Evolutionary conservation across 495 filamentous ascomycete species (phyloP).

Genomic region (Bryoglossum gracile): DNA sequence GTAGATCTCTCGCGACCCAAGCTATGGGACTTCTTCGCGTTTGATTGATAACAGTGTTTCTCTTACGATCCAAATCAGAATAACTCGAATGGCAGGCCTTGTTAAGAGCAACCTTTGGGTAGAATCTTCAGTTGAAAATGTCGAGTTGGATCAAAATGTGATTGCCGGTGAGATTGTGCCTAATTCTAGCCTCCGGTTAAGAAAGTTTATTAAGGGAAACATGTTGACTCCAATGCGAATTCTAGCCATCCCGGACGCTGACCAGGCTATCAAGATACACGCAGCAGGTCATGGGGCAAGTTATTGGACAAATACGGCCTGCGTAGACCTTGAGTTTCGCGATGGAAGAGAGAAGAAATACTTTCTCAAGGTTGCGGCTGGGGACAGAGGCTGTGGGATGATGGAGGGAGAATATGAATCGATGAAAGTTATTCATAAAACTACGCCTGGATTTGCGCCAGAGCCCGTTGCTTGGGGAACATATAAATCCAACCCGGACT

Average conservation of each 20-base stretch:
- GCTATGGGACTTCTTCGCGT: too few relatives aligned
- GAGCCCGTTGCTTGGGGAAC: slow-evolving; percentile 40
- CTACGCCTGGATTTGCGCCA: slow-evolving; percentile 36
- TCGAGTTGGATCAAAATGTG: slow-evolving; percentile 20
- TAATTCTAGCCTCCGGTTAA: neutral
- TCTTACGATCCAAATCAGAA: too few relatives aligned
- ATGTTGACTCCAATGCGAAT: slow-evolving; percentile 21
- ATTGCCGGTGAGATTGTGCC: slow-evolving; percentile 3
- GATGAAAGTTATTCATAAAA: slow-evolving; percentile 33
- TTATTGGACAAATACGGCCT: slow-evolving; percentile 31
- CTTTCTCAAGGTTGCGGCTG: slow-evolving; percentile 29
- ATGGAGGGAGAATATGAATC: slow-evolving; percentile 39
- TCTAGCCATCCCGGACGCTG: too few relatives aligned
- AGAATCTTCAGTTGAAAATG: too few relatives aligned
- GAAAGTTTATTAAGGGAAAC: slow-evolving; percentile 21
- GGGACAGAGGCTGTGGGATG: slow-evolving; percentile 30
- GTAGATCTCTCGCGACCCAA: too few relatives aligned
- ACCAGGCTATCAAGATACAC: too few relatives aligned
- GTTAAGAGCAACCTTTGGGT: too few relatives aligned
- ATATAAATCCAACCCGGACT: slow-evolving; percentile 20
- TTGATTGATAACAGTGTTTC: too few relatives aligned
- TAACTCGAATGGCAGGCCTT: too few relatives aligned
- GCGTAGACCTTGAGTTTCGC: slow-evolving; percentile 27
- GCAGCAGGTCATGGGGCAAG: slow-evolving; percentile 28
- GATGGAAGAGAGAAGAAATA: slow-evolving; percentile 16